Conservation (phyloP, 2,329 filamentous ascomycete genomes). For the Scleromitrula shiraiana region DNA sequence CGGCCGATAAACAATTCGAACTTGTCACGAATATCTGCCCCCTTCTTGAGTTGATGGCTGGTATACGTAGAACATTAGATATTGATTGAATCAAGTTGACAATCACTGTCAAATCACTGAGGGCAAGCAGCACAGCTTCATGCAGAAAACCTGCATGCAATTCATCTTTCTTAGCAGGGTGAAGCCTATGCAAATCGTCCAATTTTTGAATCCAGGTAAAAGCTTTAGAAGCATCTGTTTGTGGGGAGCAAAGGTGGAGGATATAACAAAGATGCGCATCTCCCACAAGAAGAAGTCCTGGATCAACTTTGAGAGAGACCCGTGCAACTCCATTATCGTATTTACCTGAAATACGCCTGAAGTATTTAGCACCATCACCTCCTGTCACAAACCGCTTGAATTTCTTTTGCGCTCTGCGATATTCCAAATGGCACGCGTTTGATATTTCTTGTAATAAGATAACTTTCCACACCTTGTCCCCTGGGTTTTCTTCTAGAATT, state of each 20-base stretch:
- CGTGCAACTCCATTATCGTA: conserved; percentile 31
- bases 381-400: conserved; percentile 37
- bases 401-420: conserved; percentile 30
- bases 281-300: conserved; percentile 31
- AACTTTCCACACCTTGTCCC: conserved; percentile 27
- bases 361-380: conserved; percentile 32
- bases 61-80: conserved; percentile 29
- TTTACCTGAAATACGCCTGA: conserved; percentile 33
- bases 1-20: conserved; percentile 29
- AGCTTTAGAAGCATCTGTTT: conserved; percentile 32
- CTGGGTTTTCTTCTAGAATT: conserved; percentile 23
- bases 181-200: conserved; percentile 30
- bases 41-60: conserved; percentile 34
- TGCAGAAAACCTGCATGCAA: conserved; percentile 31
- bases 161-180: conserved; percentile 30
- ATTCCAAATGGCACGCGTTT: conserved; percentile 39
- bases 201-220: conserved; percentile 37
- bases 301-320: conserved; percentile 35
- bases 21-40: conserved; percentile 32
- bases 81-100: conserved; percentile 35
- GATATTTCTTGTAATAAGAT: conserved; percentile 39
- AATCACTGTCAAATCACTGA: conserved; percentile 34
- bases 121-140: no score
- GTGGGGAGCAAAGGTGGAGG: conserved; percentile 36
- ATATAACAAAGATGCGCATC: conserved; percentile 38